Conservation (phyloP, 2,329 filamentous ascomycete genomes). For the Colletotrichum paranaense region DNA sequence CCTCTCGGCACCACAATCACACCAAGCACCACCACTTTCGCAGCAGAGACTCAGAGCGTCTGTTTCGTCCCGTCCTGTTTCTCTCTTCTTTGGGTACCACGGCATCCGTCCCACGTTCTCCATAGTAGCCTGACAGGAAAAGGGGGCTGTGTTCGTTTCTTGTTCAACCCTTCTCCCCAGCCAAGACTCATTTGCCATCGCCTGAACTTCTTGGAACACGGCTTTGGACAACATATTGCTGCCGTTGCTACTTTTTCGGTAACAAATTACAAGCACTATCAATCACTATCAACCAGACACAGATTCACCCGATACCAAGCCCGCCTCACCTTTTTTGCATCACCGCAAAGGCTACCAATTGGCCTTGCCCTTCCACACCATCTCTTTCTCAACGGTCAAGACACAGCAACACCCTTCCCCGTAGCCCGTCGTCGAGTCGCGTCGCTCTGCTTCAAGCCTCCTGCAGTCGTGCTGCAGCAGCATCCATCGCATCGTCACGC, state of each 20-base stretch:
- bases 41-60: background rate
- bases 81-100: constrained; percentile 5
- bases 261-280: background rate
- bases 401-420: background rate
- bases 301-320: background rate
- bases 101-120: constrained; percentile 25
- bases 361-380: constrained; percentile 31
- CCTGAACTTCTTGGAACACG: constrained; percentile 30
- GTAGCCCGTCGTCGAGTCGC: background rate
- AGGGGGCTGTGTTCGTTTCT: constrained; percentile 36
- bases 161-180: constrained; percentile 17
- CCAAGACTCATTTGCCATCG: constrained; percentile 9
- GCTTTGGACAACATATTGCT: constrained; percentile 1
- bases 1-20: background rate
- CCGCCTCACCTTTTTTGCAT: constrained; percentile 4
- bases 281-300: background rate
- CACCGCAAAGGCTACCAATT: constrained; percentile 25
- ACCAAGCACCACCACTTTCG: background rate
- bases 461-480: background rate
- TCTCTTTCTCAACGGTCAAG: constrained; percentile 1
- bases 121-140: constrained; percentile 32
- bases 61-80: constrained; percentile 25
- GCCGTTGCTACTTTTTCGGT: background rate
- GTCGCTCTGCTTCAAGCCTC: background rate
- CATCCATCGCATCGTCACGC: constrained; percentile 1